Base-by-base conservation (phyloP, 2,329 filamentous ascomycete species). In the Chrysosporium keratinophilum region DNA sequence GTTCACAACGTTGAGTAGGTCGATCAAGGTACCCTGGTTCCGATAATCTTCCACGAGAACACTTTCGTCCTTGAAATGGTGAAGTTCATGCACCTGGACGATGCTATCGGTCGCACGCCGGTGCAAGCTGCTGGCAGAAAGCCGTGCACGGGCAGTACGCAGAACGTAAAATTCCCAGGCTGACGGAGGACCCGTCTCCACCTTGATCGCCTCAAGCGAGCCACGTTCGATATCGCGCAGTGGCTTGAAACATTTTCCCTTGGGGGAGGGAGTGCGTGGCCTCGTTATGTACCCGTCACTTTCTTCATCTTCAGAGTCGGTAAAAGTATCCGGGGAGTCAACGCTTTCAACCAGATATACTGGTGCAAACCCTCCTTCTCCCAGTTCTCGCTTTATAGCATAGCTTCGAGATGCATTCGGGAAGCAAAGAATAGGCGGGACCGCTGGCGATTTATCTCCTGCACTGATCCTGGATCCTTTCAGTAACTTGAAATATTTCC, bases 91-190 rank as follows among this genome's bases (percentile, higher is more conserved):
- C 0, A 86, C 91, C 37, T 82, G 79, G 1, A 95, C 82, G 55
- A 98, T 77, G 12, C 87, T 94, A 2, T 87, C 82, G 0, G 82
- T 78, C 0, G 85, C 84, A 12, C 91, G 83, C 6, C 71, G 60
- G 56, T 85, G 73, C 31, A 78, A 79, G 0, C 84, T 77, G 5
- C 62, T 61, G 7, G 60, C 58, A 0, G 84, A 85, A 0, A 98
- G 76, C 0, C 93, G 85, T 19, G 79, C 75, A 59, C 91, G 87
- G 1, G 87, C 82, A 53, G 88, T 80, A 1, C 88, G 84, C 74
- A 97, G 88, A 69, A 98, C 94, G 71, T 95, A 87, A 65, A 97
- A 98, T 66, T 98, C 93, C 93, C 93, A 98, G 0, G 87, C 78
- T 3, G 83, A 85, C 0, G 91, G 87, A 0, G 90, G 88, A 33